Evolutionary conservation across 352 stramenopile genomes (phyloP).

Genomic region (Globisporangium rhizosaccharum): DNA sequence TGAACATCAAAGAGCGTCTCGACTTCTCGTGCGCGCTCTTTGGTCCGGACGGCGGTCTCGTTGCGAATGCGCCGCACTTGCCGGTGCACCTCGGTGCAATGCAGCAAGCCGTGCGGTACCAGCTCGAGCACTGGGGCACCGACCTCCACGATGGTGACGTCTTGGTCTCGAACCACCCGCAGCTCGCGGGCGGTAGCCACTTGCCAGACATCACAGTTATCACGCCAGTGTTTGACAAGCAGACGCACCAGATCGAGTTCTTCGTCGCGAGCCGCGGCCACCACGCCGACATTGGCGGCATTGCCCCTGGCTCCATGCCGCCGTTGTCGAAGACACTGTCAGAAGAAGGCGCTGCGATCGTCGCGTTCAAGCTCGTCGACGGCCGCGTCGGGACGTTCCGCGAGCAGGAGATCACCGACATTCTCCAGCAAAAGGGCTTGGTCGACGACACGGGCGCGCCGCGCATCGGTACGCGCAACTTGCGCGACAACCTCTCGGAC

Average conservation of each 20-base stretch:
- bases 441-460: slow-evolving; percentile 74
- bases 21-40: slow-evolving; percentile 99
- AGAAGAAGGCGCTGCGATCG: slow-evolving; percentile 98
- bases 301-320: slow-evolving; percentile 94
- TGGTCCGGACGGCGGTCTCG: slow-evolving; percentile 95
- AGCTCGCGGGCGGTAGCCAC: slow-evolving; percentile 95
- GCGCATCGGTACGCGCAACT: slow-evolving; percentile 92
- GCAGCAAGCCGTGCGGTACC: slow-evolving; percentile 95
- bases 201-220: slow-evolving; percentile 99
- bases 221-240: slow-evolving; percentile 96
- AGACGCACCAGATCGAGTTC: slow-evolving; percentile 91
- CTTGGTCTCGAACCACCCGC: slow-evolving; percentile 98
- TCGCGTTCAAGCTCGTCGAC: slow-evolving; percentile 98
- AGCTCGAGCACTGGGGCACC: slow-evolving; percentile 87
- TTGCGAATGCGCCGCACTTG: slow-evolving; percentile 98
- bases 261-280: slow-evolving; percentile 98
- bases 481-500: slow-evolving; percentile 97
- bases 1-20: slow-evolving; percentile 99
- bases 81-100: slow-evolving; percentile 99
- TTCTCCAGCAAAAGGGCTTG: slow-evolving; percentile 90
- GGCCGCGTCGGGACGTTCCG: slow-evolving; percentile 92
- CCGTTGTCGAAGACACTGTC: slow-evolving; percentile 93
- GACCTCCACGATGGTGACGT: slow-evolving; percentile 96
- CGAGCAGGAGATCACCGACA: slow-evolving; percentile 95
- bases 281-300: slow-evolving; percentile 97